Conservation (phyloP, 352 stramenopile species). For the Globisporangium spinosum region DNA sequence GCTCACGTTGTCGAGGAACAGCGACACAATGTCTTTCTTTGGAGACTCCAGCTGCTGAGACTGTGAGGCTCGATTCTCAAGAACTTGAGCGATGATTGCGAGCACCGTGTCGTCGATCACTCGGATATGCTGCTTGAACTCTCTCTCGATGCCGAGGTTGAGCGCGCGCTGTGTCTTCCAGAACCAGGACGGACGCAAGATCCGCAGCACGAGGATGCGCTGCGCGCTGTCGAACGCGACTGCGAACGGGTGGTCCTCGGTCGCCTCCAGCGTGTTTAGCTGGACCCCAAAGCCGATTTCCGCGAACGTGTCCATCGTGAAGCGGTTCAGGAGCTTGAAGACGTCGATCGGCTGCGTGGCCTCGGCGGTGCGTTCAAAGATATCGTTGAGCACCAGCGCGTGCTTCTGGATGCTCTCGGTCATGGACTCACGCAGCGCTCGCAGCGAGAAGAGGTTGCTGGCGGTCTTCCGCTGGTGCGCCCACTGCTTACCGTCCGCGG, state of each 20-base stretch:
- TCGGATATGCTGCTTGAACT: conserved; percentile 29
- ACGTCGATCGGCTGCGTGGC: conserved; percentile 26
- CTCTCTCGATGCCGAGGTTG: conserved; percentile 13
- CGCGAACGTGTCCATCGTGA: conserved; percentile 49
- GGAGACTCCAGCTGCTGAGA: too few species aligned
- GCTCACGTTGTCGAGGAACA: conserved; percentile 39
- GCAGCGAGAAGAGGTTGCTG: conserved; percentile 31
- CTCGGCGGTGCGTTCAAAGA: conserved; percentile 16
- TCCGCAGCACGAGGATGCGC: conserved; percentile 27
- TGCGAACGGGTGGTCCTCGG: conserved; percentile 24
- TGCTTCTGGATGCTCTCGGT: conserved; percentile 27
- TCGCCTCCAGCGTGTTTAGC: conserved; percentile 16
- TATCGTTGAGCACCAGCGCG: conserved; percentile 8
- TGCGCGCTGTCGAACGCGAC: conserved; percentile 36
- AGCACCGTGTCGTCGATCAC: conserved; percentile 32
- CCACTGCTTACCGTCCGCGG: conserved; percentile 29
- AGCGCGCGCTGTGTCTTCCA: conserved; percentile 43
- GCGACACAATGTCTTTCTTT: conserved; percentile 35
- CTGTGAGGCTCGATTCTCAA: conserved; percentile 14
- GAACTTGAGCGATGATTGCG: conserved; percentile 30
- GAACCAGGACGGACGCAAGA: conserved; percentile 32
- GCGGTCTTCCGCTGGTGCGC: conserved; percentile 27
- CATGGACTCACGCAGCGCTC: conserved; percentile 24
- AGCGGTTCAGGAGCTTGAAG: conserved; percentile 33
- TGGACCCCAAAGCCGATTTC: conserved; percentile 40